Evolutionary conservation across 2,329 filamentous ascomycete species (phyloP).

Genomic region (Mycosphaerella sp.): DNA sequence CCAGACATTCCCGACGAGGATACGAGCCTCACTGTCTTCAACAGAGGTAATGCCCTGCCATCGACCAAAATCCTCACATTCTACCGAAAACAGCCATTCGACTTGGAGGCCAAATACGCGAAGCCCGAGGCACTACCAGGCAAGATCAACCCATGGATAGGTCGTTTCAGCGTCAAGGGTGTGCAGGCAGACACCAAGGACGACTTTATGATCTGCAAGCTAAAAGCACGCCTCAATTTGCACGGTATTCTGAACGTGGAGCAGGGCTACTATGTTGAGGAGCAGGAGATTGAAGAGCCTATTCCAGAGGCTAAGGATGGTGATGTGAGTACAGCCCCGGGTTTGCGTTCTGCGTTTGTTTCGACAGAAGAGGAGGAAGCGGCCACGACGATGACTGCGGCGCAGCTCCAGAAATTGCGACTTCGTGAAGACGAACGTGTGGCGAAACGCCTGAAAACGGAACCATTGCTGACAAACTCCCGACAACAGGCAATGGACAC

Average conservation of each 20-base stretch:
- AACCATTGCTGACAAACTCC: constrained; percentile 28
- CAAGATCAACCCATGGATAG: constrained; percentile 90
- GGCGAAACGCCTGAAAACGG: constrained; percentile 25
- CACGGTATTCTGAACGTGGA: constrained; percentile 96
- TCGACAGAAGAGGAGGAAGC: constrained; percentile 21
- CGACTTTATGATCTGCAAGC: constrained; percentile 99
- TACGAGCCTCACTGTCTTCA: constrained; percentile 94
- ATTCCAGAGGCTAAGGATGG: constrained; percentile 68
- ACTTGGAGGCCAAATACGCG: constrained; percentile 89
- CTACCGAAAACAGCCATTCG: constrained; percentile 96
- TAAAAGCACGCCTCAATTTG: constrained; percentile 94
- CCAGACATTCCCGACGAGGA: constrained; percentile 98
- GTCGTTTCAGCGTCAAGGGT: constrained; percentile 94
- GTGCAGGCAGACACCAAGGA: constrained; percentile 90
- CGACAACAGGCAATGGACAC: constrained; percentile 72
- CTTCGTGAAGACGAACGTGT: constrained; percentile 19
- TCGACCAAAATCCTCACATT: constrained; percentile 99
- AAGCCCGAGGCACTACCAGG: constrained; percentile 81
- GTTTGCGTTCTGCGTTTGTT: constrained; percentile 22
- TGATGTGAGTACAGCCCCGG: constrained; percentile 56
- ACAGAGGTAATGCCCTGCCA: constrained; percentile 92
- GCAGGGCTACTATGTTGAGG: constrained; percentile 95
- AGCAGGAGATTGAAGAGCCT: constrained; percentile 93
- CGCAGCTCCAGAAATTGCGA: constrained; percentile 13
- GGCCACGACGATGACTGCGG: constrained; percentile 13